Conservation (phyloP, 495 filamentous ascomycete genomes). For the Penicillium arizonense region DNA sequence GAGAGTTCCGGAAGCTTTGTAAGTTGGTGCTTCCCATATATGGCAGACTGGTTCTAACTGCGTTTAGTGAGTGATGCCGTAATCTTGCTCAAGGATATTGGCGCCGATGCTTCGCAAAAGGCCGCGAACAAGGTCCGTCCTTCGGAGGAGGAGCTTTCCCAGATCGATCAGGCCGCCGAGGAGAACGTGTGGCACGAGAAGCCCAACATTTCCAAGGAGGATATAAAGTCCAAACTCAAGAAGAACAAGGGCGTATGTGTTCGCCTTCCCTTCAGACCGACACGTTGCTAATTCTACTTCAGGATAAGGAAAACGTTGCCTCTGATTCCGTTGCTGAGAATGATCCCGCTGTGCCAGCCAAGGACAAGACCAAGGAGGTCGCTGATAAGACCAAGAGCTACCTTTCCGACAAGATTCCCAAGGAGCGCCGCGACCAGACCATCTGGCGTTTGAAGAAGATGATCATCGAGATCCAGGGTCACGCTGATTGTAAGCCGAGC, state of each 20-base stretch:
- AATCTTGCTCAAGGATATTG: constrained; percentile 81
- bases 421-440: constrained; percentile 91
- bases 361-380: constrained; percentile 26
- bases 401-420: constrained; percentile 76
- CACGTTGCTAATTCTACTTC: constrained; percentile 7
- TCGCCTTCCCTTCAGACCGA: background rate
- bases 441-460: constrained; percentile 97
- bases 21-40: constrained; percentile 34
- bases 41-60: constrained; percentile 21
- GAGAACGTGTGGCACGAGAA: constrained; percentile 94
- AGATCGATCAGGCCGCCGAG: constrained; percentile 79
- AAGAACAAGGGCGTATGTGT: constrained; percentile 57
- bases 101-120: constrained; percentile 82
- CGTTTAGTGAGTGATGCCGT: constrained; percentile 78
- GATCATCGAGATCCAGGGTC: constrained; percentile 91
- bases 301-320: constrained; percentile 19
- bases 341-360: constrained; percentile 16
- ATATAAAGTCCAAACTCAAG: constrained; percentile 65
- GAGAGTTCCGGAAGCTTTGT: constrained; percentile 93
- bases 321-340: constrained; percentile 8
- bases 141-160: constrained; percentile 67
- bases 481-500: constrained; percentile 70
- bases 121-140: constrained; percentile 79
- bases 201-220: constrained; percentile 71
- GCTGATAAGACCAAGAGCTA: constrained; percentile 64